A percentile compares a stretch with the other conserved stretches of the same genome.
Evolutionary conservation across 257 asterid genomes (phyloP).

Genomic region (Eucommia ulmoides): DNA sequence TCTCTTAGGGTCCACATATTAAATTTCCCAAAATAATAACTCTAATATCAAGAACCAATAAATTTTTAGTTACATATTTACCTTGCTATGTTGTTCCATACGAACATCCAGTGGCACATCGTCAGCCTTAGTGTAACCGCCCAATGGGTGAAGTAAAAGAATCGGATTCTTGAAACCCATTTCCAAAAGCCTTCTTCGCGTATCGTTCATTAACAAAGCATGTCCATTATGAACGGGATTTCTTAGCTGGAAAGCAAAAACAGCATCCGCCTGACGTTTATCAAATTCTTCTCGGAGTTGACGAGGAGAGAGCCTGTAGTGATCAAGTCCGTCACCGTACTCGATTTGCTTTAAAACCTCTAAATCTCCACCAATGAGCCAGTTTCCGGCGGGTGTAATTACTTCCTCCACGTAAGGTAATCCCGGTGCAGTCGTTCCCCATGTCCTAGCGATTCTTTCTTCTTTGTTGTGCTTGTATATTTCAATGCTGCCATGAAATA

Average conservation of each 20-base stretch:
- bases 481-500: slow-evolving; percentile 39
- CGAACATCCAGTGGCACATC: slow-evolving; percentile 84
- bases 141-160: slow-evolving; percentile 83
- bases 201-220: slow-evolving; percentile 78
- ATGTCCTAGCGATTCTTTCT: slow-evolving; percentile 81
- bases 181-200: slow-evolving; percentile 60
- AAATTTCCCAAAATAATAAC: too few relatives aligned
- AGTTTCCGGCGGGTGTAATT: slow-evolving; percentile 54
- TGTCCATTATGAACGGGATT: slow-evolving; percentile 87
- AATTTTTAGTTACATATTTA: slow-evolving; percentile 8
- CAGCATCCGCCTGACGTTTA: slow-evolving; percentile 66
- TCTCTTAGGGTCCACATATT: too few relatives aligned
- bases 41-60: too few relatives aligned
- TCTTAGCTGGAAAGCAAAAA: slow-evolving; percentile 83
- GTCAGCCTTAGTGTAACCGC: slow-evolving; percentile 78
- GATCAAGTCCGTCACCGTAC: slow-evolving; percentile 76
- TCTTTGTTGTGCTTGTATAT: slow-evolving; percentile 77
- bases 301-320: slow-evolving; percentile 65
- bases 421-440: slow-evolving; percentile 82
- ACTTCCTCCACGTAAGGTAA: slow-evolving; percentile 83
- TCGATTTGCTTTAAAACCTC: slow-evolving; percentile 61
- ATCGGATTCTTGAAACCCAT: slow-evolving; percentile 77
- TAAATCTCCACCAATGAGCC: slow-evolving; percentile 91
- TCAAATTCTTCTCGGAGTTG: slow-evolving; percentile 67
- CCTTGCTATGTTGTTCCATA: slow-evolving; percentile 93